Percentiles rank a stretch among this genome's conserved stretches.
Conservation (phyloP, 805 yeast genomes). For the Candida montana region DNA sequence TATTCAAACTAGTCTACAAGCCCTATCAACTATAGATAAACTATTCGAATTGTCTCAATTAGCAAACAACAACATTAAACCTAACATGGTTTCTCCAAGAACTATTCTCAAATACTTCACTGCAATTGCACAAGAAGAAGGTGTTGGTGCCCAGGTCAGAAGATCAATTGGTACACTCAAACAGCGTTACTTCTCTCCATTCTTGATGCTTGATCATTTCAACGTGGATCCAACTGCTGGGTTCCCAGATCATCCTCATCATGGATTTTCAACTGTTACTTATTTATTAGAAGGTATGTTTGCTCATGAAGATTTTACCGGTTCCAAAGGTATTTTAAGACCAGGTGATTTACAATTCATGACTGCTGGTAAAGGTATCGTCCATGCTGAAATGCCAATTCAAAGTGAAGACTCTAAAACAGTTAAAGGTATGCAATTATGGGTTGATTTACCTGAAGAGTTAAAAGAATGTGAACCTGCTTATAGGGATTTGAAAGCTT, state of each 20-base stretch:
- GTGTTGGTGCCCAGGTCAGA: constrained; percentile 83
- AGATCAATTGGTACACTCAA: constrained; percentile 68
- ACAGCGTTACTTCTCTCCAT: constrained; percentile 75
- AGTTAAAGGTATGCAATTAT: constrained; percentile 69
- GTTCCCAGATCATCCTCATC: constrained; percentile 80
- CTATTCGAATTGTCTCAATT: neutral
- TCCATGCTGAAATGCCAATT: constrained; percentile 84
- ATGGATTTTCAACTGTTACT: constrained; percentile 80
- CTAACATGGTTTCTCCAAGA: constrained; percentile 31
- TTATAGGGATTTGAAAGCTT: constrained; percentile 67
- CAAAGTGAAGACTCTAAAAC: constrained; percentile 43
- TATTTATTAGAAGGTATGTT: constrained; percentile 58
- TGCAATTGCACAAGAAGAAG: constrained; percentile 74
- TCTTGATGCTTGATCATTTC: constrained; percentile 78
- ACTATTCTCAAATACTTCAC: constrained; percentile 44
- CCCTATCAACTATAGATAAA: neutral
- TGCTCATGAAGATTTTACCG: constrained; percentile 85
- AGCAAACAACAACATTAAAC: neutral
- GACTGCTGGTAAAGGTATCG: constrained; percentile 89
- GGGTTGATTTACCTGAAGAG: constrained; percentile 77
- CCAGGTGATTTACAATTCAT: constrained; percentile 88
- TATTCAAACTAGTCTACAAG: neutral
- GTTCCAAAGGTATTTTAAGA: constrained; percentile 66
- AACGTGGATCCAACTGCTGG: constrained; percentile 59
- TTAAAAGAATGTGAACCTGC: constrained; percentile 64